Evolutionary conservation across 1,139 yeast species (phyloP), one percentile per base, ranked within the genome.

Genomic region (Debaryomyces psychrophilus): DNA sequence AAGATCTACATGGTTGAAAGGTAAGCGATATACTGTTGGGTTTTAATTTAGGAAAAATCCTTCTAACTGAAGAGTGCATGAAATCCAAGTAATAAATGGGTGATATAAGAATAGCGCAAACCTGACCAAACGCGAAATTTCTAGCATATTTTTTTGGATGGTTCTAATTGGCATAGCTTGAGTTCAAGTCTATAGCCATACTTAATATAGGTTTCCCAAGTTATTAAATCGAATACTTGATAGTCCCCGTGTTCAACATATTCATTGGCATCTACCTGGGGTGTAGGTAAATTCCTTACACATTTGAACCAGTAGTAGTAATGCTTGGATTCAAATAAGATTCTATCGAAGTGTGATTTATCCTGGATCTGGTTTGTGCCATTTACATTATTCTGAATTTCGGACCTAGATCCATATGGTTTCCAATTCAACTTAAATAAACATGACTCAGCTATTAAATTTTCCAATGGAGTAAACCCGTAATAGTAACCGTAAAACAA

Each of bases 401-500:
- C 27, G 17, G 31, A 31, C 38, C 43, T 53, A 36, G 51, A 53
- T 37, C 45, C 58, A 49, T 74, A 75, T 2, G 80, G 79, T 47
- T 59, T 70, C 80, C 80, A 75, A 2, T 78, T 78, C 38, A 74
- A 59, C 44, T 64, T 63, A 51, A 68, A 70, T 44, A 75, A 65
- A 49, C 67, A 65, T 2, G 66, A 57, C 56, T 75, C 80, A 2
- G 80, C 79, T 31, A 74, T 67, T 50, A 73, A 61, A 53, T 73
- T 70, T 57, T 81, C 85, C 45, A 68, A 64, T 11, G 78, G 80
- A 1, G 85, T 76, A 36, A 77, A 60, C 2, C 84, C 84, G 59
- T 73, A 82, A 55, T 82, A 83, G 56, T 69, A 81, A 3, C 85
- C 87, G 60, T 73, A 83, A 54, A 83, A 83, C 42, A 83, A 65